These are phyloP conservation scores for Dalbergia oliveri DNA, from an alignment of 306 rosid species.

Conservation along the genomic window DNA sequence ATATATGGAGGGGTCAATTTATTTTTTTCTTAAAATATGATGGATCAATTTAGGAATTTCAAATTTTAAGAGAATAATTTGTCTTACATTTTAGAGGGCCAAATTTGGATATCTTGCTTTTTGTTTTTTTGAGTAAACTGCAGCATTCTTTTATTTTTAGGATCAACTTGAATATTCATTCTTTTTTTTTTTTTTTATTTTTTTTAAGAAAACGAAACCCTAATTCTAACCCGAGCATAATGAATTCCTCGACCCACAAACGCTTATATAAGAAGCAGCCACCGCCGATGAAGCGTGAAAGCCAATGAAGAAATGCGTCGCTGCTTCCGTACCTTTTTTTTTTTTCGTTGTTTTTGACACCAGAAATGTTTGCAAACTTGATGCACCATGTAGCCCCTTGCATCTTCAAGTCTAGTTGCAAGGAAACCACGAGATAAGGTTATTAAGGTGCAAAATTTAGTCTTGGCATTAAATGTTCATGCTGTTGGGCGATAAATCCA, in stretches of 20 bases:
- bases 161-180: no score
- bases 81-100: no score
- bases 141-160: no score
- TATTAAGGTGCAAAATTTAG: conserved; percentile 56
- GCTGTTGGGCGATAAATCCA: conserved; percentile 23
- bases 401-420: conserved; percentile 52
- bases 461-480: conserved; percentile 36
- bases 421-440: conserved; percentile 61
- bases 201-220: conserved; percentile 20
- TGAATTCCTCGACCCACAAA: not conserved
- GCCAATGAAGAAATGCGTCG: not conserved
- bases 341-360: not conserved
- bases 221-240: not conserved
- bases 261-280: not conserved
- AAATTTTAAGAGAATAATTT: no score
- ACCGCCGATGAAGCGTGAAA: not conserved
- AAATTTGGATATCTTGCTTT: no score
- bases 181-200: no score
- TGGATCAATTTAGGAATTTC: no score
- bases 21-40: no score
- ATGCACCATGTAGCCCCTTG: conserved; percentile 66
- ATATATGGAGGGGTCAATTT: no score
- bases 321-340: not conserved
- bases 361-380: not conserved
- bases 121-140: no score